Evolutionary conservation across 2,329 filamentous ascomycete species (phyloP), one percentile per base, ranked within the genome.

Genomic region (Claviceps paspali): DNA sequence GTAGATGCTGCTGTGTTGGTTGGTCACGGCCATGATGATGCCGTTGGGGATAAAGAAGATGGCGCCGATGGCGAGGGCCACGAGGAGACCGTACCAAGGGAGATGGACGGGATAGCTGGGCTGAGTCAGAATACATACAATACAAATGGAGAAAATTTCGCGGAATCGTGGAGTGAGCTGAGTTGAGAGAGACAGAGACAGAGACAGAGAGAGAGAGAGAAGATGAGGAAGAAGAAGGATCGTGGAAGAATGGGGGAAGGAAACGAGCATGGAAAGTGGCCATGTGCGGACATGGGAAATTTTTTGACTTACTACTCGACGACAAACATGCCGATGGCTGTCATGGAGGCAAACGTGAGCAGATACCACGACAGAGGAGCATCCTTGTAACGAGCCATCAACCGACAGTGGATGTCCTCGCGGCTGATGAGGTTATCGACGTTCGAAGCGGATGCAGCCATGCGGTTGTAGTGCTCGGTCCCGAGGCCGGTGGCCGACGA

Each of bases 21-120:
- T 92, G 8, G 85, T 92, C 46, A 92, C 84, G 12, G 84, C 85
- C 82, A 91, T 92, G 49, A 93, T 82, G 52, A 92, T 91, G 42
- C 85, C 85, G 45, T 91, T 88, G 9, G 85, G 85, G 41, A 93
- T 84, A 61, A 92, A 92, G 42, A 92, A 79, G 38, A 88, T 57
- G 15, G 78, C 76, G 42, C 83, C 85, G 38, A 92, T 84, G 19
- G 66, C 72, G 2, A 93, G 67, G 1, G 85, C 82, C 5, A 93
- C 68, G 12, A 92, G 64, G 3, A 93, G 65, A 4, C 85, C 85
- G 49, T 91, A 91, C 80, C 85, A 92, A 0, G 85, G 85, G 1
- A 92, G 65, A 51, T 87, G 78, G 32, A 91, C 70, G 1, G 83
- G 83, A 52, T 83, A 85, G 51, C 76, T 80, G 43, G 4, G 22